Evolutionary conservation across 2,329 filamentous ascomycete species (phyloP).

Genomic region (Calcarisporium arbuscula): DNA sequence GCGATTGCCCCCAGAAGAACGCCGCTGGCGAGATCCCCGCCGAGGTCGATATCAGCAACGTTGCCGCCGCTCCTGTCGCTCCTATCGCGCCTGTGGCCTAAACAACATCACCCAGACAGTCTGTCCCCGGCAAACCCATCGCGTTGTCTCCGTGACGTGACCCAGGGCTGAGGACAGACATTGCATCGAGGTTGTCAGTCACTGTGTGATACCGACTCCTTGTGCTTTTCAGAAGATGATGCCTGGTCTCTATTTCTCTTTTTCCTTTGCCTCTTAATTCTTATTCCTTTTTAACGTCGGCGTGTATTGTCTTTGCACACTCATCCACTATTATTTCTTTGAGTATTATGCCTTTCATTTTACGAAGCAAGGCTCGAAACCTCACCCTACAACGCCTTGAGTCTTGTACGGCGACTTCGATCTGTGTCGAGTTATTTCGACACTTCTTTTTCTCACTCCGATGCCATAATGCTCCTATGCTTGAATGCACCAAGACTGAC

Average conservation of each 20-base stretch:
- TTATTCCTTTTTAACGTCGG: neutral
- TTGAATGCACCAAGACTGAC: neutral
- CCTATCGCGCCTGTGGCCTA: constrained; percentile 35
- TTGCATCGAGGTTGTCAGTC: constrained; percentile 2
- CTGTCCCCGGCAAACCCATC: constrained; percentile 6
- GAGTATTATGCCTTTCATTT: too few species aligned
- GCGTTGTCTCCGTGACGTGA: neutral
- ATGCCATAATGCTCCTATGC: constrained; percentile 1
- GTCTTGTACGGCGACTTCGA: too few species aligned
- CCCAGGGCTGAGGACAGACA: constrained; percentile 11
- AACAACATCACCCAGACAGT: constrained; percentile 5
- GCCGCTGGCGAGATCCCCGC: constrained; percentile 41
- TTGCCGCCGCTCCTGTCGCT: constrained; percentile 39
- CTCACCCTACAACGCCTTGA: too few species aligned
- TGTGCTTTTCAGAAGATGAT: neutral
- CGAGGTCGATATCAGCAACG: constrained; percentile 38
- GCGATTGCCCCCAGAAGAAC: constrained; percentile 79
- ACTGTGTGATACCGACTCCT: neutral
- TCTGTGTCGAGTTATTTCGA: too few species aligned
- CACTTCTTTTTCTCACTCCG: constrained; percentile 3
- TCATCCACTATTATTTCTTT: too few species aligned
- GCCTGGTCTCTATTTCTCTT: neutral
- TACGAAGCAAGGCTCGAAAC: too few species aligned
- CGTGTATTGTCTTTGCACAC: too few species aligned
- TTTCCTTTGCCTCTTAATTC: neutral